Evolutionary conservation across 1,284 basidiomycete species (phyloP), one percentile per base, ranked within the genome.

Genomic region (Sanguinoderma infundibulare): DNA sequence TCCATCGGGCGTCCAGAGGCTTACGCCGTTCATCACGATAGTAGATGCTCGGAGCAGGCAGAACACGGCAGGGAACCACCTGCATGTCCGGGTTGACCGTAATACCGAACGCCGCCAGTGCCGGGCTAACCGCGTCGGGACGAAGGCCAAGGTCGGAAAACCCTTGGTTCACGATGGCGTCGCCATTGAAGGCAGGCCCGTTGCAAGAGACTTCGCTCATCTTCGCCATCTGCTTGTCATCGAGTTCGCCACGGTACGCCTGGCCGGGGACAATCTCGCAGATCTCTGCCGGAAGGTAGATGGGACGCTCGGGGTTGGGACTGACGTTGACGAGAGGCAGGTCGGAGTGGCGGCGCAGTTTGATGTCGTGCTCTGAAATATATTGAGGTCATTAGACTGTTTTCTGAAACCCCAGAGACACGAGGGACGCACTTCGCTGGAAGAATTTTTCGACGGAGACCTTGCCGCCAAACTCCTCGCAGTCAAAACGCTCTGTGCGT

Each of bases 171-270:
- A 84, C 76, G 64, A 91, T 90, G 12, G 79, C 64, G 28, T 79
- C 74, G 0, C 85, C 87, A 64, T 91, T 92, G 59, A 79, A 69
- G 0, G 70, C 73, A 0, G 90, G 90, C 1, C 77, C 78, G 36
- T 86, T 85, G 71, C 85, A 86, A 0, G 90, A 89, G 52, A 78
- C 77, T 32, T 75, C 75, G 61, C 91, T 87, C 90, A 92, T 91
- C 20, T 78, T 70, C 0, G 81, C 75, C 0, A 87, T 90, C 65
- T 89, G 84, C 5, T 71, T 75, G 8, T 80, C 79, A 59, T 73
- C 78, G 1, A 90, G 81, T 60, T 79, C 83, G 7, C 82, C 85
- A 28, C 77, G 74, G 68, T 82, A 87, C 0, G 84, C 74, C 57
- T 84, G 83, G 5, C 85, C 84, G 0, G 81, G 74, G 9, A 80